phyloP scores from a whole-genome alignment of 2,329 filamentous ascomycete species.

The Alternaria sp. region DNA sequence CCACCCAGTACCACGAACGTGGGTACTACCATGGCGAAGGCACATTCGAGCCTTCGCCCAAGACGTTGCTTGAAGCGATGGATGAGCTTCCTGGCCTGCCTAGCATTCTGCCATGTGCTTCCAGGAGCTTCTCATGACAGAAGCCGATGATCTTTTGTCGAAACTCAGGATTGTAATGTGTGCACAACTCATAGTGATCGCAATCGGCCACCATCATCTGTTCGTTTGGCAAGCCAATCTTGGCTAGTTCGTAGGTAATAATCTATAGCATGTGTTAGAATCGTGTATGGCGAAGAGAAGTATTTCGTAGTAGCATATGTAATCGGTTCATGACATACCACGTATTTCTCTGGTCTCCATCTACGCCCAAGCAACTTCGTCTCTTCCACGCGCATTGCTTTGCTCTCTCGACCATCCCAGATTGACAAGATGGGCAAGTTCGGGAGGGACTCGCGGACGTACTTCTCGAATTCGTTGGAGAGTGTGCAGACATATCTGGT shows the following conservation, averaged over 20 bases:
- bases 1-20: too few species aligned
- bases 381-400: not conserved
- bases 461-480: rapidly evolving
- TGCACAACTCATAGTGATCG: not conserved
- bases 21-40: not conserved
- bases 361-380: not conserved
- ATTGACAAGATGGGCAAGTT: not conserved
- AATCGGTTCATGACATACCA: too few species aligned
- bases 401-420: not conserved
- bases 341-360: not conserved
- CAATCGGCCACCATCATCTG: not conserved
- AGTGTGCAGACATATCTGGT: not conserved
- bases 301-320: too few species aligned
- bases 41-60: not conserved
- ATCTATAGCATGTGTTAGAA: not conserved
- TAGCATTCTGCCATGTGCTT: not conserved
- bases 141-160: not conserved
- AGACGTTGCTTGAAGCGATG: rapidly evolving
- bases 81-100: not conserved
- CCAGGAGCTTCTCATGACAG: not conserved
- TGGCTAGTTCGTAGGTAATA: not conserved
- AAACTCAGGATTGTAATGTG: not conserved
- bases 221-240: not conserved
- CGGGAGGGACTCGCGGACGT: too few species aligned
- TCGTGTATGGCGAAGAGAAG: too few species aligned